Conservation (phyloP, 345 rosid species). For the Eucalyptus cloeziana region DNA sequence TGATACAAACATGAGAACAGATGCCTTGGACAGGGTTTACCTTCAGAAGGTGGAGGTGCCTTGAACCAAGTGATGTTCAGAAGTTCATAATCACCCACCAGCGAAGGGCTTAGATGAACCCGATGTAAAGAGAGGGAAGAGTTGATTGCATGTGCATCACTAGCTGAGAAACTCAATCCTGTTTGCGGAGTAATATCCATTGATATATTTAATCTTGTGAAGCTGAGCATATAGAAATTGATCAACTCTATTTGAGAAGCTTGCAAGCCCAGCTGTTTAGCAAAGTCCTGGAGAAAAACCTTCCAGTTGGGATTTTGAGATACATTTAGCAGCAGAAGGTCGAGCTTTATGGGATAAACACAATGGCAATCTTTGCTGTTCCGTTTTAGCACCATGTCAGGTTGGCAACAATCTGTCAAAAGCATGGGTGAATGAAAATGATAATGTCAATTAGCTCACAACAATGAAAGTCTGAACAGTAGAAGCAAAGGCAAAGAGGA, state of each 20-base stretch:
- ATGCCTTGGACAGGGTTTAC: conserved; percentile 16
- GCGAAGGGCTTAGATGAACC: conserved; percentile 50
- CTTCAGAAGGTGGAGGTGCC: conserved; percentile 68
- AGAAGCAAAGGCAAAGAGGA: neutral
- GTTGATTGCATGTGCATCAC: conserved; percentile 66
- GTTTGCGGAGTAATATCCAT: conserved; percentile 88
- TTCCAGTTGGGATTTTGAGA: conserved; percentile 72
- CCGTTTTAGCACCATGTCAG: conserved; percentile 61
- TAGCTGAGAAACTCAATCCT: conserved; percentile 69
- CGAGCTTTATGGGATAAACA: conserved; percentile 96
- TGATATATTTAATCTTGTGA: conserved; percentile 75
- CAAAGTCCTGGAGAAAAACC: conserved; percentile 53
- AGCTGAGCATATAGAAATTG: conserved; percentile 62
- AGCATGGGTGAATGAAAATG: neutral
- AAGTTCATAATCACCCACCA: conserved; percentile 80
- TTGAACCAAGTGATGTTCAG: conserved; percentile 85
- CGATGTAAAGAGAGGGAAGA: conserved; percentile 58
- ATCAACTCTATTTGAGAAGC: conserved; percentile 76
- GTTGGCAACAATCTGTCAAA: conserved; percentile 79
- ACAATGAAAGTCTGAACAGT: neutral
- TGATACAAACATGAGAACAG: neutral
- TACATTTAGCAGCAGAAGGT: conserved; percentile 81
- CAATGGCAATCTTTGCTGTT: conserved; percentile 73
- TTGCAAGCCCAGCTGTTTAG: conserved; percentile 68
- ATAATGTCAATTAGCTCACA: neutral